Conservation (phyloP, 345 rosid genomes). For the Conringia planisiliqua region DNA sequence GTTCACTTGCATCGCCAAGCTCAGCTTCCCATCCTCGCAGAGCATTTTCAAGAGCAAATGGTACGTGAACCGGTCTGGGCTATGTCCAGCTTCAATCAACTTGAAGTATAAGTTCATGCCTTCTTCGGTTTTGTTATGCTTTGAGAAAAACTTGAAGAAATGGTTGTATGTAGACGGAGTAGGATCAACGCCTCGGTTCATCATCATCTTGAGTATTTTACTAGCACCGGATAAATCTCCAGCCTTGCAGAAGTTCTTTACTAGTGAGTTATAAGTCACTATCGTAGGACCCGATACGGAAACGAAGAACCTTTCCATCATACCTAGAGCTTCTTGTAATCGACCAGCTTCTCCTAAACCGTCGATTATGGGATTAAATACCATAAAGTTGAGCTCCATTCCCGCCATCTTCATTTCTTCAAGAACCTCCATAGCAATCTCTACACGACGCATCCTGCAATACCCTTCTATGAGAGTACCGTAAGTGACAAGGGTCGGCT, state of each 20-base stretch:
- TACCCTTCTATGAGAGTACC: slow-evolving; percentile 87
- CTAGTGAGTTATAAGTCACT: slow-evolving; percentile 74
- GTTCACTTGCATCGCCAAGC: slow-evolving; percentile 64
- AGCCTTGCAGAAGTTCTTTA: slow-evolving; percentile 74
- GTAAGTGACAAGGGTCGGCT: slow-evolving; percentile 61
- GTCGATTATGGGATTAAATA: slow-evolving; percentile 70
- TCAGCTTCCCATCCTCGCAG: slow-evolving; percentile 70
- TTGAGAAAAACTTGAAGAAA: slow-evolving; percentile 62
- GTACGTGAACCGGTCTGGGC: slow-evolving; percentile 62
- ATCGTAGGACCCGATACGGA: slow-evolving; percentile 69
- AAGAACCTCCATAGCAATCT: slow-evolving; percentile 60
- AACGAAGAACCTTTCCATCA: slow-evolving; percentile 63
- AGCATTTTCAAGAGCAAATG: slow-evolving; percentile 79
- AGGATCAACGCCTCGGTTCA: slow-evolving; percentile 58
- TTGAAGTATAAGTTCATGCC: slow-evolving; percentile 75
- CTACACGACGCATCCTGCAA: slow-evolving; percentile 61
- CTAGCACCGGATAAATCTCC: slow-evolving; percentile 67
- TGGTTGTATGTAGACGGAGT: slow-evolving; percentile 73
- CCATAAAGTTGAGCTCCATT: slow-evolving; percentile 52
- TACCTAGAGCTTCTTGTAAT: slow-evolving; percentile 62
- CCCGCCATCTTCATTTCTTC: slow-evolving; percentile 66
- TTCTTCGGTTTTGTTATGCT: slow-evolving; percentile 58
- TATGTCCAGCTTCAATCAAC: slow-evolving; percentile 71
- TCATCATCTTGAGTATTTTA: slow-evolving; percentile 75
- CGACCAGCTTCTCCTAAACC: slow-evolving; percentile 72